A percentile compares a stretch with the other conserved stretches of the same genome.
phyloP scores from a whole-genome alignment of 1,284 basidiomycete genomes.

The Boletus sp. region DNA sequence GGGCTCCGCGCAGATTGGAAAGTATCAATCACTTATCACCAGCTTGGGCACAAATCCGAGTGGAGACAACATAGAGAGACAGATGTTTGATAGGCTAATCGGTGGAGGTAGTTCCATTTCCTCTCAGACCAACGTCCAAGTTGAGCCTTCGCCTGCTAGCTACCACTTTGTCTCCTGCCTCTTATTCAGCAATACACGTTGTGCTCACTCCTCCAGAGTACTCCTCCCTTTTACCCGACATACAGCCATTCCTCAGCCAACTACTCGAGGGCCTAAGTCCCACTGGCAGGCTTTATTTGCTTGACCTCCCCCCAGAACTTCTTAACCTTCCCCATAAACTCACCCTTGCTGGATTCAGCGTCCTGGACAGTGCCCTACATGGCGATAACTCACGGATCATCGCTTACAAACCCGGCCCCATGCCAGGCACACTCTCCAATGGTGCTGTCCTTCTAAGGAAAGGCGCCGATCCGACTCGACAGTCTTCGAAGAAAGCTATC shows the following conservation, averaged over 20 bases:
- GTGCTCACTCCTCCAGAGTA: constrained; percentile 66
- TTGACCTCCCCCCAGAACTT: constrained; percentile 52
- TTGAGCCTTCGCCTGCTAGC: constrained; percentile 47
- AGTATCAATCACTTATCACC: constrained; percentile 70
- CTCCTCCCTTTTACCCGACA: constrained; percentile 51
- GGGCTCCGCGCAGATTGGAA: constrained; percentile 71
- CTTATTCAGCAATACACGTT: constrained; percentile 68
- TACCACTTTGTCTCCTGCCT: constrained; percentile 55
- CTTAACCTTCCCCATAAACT: constrained; percentile 58
- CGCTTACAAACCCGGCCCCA: constrained; percentile 67
- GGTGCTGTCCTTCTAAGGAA: constrained; percentile 51
- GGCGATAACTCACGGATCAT: constrained; percentile 49
- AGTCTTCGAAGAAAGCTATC: constrained; percentile 74
- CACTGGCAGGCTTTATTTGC: constrained; percentile 68
- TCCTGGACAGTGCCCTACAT: constrained; percentile 47
- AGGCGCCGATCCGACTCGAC: constrained; percentile 58
- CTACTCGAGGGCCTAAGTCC: constrained; percentile 61
- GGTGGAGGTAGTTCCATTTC: constrained; percentile 61
- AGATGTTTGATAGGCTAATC: constrained; percentile 76
- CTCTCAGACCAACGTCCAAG: constrained; percentile 12
- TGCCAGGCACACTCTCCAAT: constrained; percentile 42
- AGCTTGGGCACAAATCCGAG: constrained; percentile 50
- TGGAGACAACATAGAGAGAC: constrained; percentile 60
- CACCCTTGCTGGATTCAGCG: constrained; percentile 61
- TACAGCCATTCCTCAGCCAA: constrained; percentile 61